phyloP scores from a whole-genome alignment of 140 eudicot species.

The Anethum foeniculum region DNA sequence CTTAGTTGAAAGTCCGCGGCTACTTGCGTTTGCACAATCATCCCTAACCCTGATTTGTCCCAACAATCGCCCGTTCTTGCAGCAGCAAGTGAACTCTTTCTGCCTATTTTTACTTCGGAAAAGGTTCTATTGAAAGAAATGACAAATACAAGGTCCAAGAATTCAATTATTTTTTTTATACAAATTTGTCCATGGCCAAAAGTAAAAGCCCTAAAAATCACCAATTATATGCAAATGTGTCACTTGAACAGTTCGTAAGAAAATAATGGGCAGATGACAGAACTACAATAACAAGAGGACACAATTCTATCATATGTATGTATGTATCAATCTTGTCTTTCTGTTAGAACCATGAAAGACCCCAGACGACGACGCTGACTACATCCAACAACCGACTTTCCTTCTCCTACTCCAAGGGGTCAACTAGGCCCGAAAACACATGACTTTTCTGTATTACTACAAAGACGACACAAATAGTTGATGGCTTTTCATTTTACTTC shows the following conservation, averaged over 20 bases:
- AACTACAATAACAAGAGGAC: background rate
- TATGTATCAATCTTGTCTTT: background rate
- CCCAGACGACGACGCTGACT: background rate
- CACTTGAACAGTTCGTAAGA: background rate
- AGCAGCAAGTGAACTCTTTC: background rate
- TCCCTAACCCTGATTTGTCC: background rate
- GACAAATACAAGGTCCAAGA: background rate
- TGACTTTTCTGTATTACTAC: background rate
- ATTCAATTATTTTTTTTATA: background rate
- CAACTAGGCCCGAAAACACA: constrained; percentile 2
- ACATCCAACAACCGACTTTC: constrained; percentile 1
- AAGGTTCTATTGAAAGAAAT: background rate
- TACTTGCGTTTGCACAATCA: background rate
- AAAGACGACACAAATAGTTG: background rate
- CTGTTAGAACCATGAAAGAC: background rate
- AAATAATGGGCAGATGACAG: background rate
- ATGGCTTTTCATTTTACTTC: constrained; percentile 7
- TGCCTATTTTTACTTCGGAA: background rate
- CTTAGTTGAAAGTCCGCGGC: background rate
- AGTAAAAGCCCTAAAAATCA: background rate
- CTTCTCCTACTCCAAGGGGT: background rate
- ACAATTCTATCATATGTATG: background rate
- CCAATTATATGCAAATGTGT: background rate
- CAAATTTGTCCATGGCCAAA: too few relatives aligned
- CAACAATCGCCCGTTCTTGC: background rate